phyloP scores from a whole-genome alignment of 345 rosid genomes.

The Rhizophora mangle region DNA sequence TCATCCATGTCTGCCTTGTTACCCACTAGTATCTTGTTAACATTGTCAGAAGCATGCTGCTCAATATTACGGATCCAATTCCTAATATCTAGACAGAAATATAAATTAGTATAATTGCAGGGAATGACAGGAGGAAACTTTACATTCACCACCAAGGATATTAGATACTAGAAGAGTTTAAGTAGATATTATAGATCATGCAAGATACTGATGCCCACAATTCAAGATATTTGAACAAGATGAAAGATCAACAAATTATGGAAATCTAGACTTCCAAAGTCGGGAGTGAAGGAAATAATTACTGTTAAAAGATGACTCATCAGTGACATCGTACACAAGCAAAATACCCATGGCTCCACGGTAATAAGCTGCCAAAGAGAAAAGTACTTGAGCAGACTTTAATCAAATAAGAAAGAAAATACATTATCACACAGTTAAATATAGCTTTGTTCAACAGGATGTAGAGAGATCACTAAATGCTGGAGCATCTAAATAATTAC shows the following conservation, averaged over 20 bases:
- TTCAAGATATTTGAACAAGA: background rate
- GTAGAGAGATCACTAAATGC: background rate
- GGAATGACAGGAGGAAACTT: background rate
- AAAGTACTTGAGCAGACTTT: background rate
- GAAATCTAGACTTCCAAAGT: background rate
- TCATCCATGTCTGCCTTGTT: conserved; percentile 66
- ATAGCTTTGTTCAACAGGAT: background rate
- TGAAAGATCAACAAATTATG: background rate
- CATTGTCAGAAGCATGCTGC: conserved; percentile 54
- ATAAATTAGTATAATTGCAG: background rate
- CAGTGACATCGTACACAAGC: conserved; percentile 21
- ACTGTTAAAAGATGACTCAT: conserved; percentile 33
- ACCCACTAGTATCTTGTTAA: conserved; percentile 54
- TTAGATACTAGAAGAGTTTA: background rate
- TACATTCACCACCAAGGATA: background rate
- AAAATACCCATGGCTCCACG: conserved; percentile 29
- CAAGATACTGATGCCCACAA: background rate
- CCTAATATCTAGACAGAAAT: conserved; percentile 34
- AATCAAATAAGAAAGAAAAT: background rate
- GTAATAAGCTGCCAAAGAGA: conserved; percentile 27
- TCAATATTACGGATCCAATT: conserved; percentile 60
- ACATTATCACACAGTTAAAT: background rate
- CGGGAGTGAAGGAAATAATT: conserved; percentile 2
- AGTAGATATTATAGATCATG: background rate
- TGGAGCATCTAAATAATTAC: background rate